These are phyloP conservation scores for Pleoardoris graminearum DNA, from an alignment of 2,329 filamentous ascomycete species.

Conservation along the genomic window DNA sequence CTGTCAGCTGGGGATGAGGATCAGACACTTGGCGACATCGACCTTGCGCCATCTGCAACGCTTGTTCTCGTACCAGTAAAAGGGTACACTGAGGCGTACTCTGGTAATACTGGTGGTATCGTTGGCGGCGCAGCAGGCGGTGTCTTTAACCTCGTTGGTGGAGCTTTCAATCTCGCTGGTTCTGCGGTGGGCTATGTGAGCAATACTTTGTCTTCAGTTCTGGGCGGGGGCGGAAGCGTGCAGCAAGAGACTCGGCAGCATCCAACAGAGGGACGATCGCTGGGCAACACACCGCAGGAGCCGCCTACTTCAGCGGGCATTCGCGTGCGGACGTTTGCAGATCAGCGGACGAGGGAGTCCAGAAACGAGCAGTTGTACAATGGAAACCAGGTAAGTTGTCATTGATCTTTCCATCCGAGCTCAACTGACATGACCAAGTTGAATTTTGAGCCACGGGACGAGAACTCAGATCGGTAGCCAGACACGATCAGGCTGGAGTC, in stretches of 20 bases:
- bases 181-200: slow-evolving; percentile 40
- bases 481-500: too few relatives aligned
- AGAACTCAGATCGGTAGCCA: slow-evolving; percentile 45
- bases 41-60: slow-evolving; percentile 77
- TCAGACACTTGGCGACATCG: slow-evolving; percentile 68
- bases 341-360: slow-evolving; percentile 55
- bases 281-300: slow-evolving; percentile 15
- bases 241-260: slow-evolving; percentile 17
- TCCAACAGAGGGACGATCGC: slow-evolving; percentile 14
- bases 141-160: slow-evolving; percentile 37
- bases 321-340: slow-evolving; percentile 50
- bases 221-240: slow-evolving; percentile 27
- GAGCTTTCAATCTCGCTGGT: slow-evolving; percentile 40
- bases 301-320: slow-evolving; percentile 31
- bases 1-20: slow-evolving; percentile 77
- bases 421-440: slow-evolving; percentile 50
- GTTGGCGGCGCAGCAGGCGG: slow-evolving; percentile 29
- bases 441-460: slow-evolving; percentile 66
- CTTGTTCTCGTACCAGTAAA: slow-evolving; percentile 76
- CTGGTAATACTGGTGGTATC: slow-evolving; percentile 37
- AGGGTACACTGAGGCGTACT: slow-evolving; percentile 63
- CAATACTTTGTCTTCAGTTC: slow-evolving; percentile 35
- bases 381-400: slow-evolving; percentile 77
- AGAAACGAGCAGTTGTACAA: slow-evolving; percentile 80
- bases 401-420: slow-evolving; percentile 19